phyloP scores from a whole-genome alignment of 1,284 basidiomycete genomes.

The Pseudozyma sp. region DNA sequence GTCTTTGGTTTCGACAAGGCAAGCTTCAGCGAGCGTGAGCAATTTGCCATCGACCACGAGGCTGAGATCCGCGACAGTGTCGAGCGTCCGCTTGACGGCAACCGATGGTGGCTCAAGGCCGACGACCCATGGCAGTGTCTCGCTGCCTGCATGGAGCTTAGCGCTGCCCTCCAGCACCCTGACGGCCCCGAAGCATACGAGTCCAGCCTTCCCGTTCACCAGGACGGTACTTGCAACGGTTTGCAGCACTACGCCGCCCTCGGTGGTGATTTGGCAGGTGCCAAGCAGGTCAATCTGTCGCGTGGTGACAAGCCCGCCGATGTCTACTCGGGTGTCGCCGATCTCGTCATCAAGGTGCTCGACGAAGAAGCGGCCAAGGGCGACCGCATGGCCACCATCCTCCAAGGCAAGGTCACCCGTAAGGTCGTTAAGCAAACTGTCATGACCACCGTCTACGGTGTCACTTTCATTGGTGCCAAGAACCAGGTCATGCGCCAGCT shows the following conservation, averaged over 20 bases:
- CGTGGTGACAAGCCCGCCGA: slow-evolving; percentile 89
- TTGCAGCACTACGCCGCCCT: slow-evolving; percentile 98
- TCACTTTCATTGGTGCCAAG: slow-evolving; percentile 93
- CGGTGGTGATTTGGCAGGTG: slow-evolving; percentile 90
- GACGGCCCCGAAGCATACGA: slow-evolving; percentile 79
- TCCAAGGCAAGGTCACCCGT: slow-evolving; percentile 84
- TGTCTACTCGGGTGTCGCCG: slow-evolving; percentile 94
- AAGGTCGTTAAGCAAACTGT: slow-evolving; percentile 99
- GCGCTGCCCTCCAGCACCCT: slow-evolving; percentile 75
- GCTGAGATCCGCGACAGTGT: slow-evolving; percentile 87
- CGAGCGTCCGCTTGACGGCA: slow-evolving; percentile 71
- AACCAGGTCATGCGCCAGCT: slow-evolving; percentile 95
- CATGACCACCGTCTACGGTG: slow-evolving; percentile 99
- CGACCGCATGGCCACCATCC: slow-evolving; percentile 74
- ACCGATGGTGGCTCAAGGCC: slow-evolving; percentile 79
- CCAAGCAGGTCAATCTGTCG: slow-evolving; percentile 90
- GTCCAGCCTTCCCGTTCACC: slow-evolving; percentile 89
- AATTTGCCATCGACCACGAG: slow-evolving; percentile 80
- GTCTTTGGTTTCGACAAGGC: slow-evolving; percentile 95
- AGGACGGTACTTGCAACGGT: slow-evolving; percentile 98
- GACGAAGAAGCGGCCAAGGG: slow-evolving; percentile 73
- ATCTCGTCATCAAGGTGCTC: slow-evolving; percentile 71
- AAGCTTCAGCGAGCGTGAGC: slow-evolving; percentile 87
- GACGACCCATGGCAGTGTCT: slow-evolving; percentile 99
- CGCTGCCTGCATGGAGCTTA: slow-evolving; percentile 88